phyloP scores from a whole-genome alignment of 345 rosid genomes.

The Sapria himalayana region DNA sequence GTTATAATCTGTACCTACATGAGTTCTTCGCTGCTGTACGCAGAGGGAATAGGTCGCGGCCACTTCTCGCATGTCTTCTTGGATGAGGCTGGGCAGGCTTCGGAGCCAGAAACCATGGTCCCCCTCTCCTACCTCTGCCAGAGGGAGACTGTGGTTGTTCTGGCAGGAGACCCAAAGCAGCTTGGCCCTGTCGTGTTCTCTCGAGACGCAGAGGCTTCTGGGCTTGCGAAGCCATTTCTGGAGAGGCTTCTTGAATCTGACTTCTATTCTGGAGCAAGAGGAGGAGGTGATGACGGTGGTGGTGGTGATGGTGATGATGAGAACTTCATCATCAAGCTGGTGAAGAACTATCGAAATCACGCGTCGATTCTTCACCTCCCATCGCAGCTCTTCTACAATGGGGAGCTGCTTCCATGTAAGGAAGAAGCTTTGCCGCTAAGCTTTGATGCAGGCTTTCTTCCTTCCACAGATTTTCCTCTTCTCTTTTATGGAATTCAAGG shows the following conservation, averaged over 20 bases:
- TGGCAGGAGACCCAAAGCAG: slow-evolving; percentile 95
- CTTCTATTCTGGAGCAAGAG: too few species aligned
- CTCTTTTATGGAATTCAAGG: slow-evolving; percentile 85
- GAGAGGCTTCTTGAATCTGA: slow-evolving; percentile 55
- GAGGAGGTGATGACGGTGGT: too few species aligned
- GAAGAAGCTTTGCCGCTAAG: slow-evolving; percentile 27
- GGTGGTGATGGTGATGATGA: slow-evolving; percentile 27
- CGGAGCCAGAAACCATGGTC: slow-evolving; percentile 89
- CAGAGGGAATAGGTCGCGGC: slow-evolving; percentile 55
- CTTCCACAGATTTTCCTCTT: slow-evolving; percentile 55
- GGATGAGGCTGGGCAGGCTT: slow-evolving; percentile 95
- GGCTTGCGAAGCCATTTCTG: slow-evolving; percentile 61
- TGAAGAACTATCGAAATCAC: slow-evolving; percentile 67
- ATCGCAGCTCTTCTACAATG: slow-evolving; percentile 53
- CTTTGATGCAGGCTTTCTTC: slow-evolving; percentile 23
- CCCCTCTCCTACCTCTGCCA: slow-evolving; percentile 41
- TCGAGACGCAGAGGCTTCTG: slow-evolving; percentile 32
- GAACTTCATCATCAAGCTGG: slow-evolving; percentile 50
- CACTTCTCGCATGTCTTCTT: slow-evolving; percentile 85
- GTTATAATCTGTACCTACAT: slow-evolving; percentile 64
- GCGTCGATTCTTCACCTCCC: slow-evolving; percentile 73
- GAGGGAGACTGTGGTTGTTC: slow-evolving; percentile 57
- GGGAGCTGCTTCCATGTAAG: slow-evolving; percentile 60
- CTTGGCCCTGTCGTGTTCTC: slow-evolving; percentile 83
- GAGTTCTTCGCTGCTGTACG: slow-evolving; percentile 59